Base-by-base conservation (phyloP, 306 rosid genomes). In the Lathyrus oleraceus region DNA sequence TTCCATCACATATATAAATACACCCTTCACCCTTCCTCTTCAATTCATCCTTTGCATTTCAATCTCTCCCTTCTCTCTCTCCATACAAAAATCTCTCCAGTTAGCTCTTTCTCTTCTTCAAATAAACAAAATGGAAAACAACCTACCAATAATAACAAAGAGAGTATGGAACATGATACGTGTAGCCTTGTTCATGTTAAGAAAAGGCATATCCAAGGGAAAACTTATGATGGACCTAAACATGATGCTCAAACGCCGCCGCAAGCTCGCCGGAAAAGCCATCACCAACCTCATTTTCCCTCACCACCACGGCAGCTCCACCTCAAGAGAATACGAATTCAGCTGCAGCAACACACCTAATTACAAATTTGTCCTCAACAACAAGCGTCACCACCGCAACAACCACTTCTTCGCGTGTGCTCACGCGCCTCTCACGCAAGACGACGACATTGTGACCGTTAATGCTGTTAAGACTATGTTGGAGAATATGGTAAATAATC, bases 221-320 rank as follows among this genome's bases (percentile, higher is more conserved):
- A 94, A 94, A 60, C 79, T 89, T 15, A 76, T 85, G 25, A 82
- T 87, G 64, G 86, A 87, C 35, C 89, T 89, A 78, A 87, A 86
- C 86, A 49, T 82, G 72, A 58, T 87, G 58, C 84, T 89, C 85
- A 94, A 91, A 66, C 96, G 92, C 72, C 96, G 91, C 4, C 52
- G 92, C 81, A 94, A 94, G 64, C 74, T 91, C 36, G 96, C 96
- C 76, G 79, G 92, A 0, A 94, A 94, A 79, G 97, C 97, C 76
- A 47, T 91, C 23, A 30, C 78, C 82, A 84, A 93, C 61, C 87
- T 90, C 77, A 81, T 93, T 81, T 78, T 79, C 71, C 87, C 81
- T 78, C 71, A 72, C 69, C 85, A 82, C 79, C 65, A 69, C 59
- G n/a, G 65, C 30, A 19, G 14, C 72, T 25, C 76, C 61, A 12